These are phyloP conservation scores for Kwoniella dendrophila DNA, from an alignment of 768 basidiomycete genomes.

Conservation along the genomic window DNA sequence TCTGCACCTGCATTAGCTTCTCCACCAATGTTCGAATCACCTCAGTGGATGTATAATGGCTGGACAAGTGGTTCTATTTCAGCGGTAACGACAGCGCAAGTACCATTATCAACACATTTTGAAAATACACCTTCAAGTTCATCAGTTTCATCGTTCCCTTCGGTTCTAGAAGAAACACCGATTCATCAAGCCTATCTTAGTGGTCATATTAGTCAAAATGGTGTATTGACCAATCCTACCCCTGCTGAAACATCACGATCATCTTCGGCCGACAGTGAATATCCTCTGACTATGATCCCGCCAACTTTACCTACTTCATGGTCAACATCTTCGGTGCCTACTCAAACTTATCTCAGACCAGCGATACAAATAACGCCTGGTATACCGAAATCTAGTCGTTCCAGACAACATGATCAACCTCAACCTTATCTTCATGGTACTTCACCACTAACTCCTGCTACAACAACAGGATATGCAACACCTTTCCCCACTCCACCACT, in stretches of 20 bases:
- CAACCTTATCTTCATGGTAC: conserved; percentile 12
- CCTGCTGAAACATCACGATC: conserved; percentile 13
- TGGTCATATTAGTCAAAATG: not conserved
- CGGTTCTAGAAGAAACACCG: conserved; percentile 44
- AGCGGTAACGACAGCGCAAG: too few relatives aligned
- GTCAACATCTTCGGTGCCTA: conserved; percentile 18
- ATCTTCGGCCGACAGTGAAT: conserved; percentile 19
- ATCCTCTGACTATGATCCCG: conserved; percentile 8
- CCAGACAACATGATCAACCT: too few relatives aligned
- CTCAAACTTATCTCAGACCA: conserved; percentile 28
- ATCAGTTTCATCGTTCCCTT: conserved; percentile 34
- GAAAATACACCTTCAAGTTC: not conserved
- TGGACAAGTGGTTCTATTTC: conserved; percentile 21
- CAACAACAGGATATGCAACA: conserved; percentile 23
- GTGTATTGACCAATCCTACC: conserved; percentile 1
- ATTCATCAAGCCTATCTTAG: conserved; percentile 33
- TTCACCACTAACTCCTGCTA: conserved; percentile 31
- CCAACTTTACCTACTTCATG: conserved; percentile 8
- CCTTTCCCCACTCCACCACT: conserved; percentile 38
- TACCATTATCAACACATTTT: conserved; percentile 6
- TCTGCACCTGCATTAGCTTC: conserved; percentile 41
- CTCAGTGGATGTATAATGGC: conserved; percentile 45
- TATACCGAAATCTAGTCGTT: not conserved
- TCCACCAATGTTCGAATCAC: conserved; percentile 45
- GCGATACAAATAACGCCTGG: conserved; percentile 17